Conservation (phyloP, 371 early-diverging fungal genomes). For the Thermomucor indicae-seudaticae region DNA sequence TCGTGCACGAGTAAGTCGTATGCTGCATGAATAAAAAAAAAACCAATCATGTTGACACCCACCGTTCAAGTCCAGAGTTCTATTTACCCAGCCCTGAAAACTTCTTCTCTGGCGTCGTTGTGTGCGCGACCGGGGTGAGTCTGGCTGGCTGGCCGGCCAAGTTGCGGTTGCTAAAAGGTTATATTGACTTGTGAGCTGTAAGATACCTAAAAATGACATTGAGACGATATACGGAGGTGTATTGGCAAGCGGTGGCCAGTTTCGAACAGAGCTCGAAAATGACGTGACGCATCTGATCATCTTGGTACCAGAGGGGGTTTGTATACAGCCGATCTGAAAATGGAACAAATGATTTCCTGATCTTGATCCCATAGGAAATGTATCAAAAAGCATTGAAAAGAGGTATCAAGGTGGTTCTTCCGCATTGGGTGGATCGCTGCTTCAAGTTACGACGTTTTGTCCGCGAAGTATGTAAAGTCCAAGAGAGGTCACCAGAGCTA, state of each 20-base stretch:
- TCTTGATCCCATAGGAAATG: constrained; percentile 25
- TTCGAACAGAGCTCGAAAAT: constrained; percentile 23
- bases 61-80: constrained; percentile 29
- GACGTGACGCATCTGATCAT: constrained; percentile 64
- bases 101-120: constrained; percentile 60
- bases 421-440: constrained; percentile 80
- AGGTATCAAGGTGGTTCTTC: constrained; percentile 60
- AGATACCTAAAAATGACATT: constrained; percentile 45
- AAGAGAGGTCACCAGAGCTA: background rate
- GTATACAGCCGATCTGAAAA: background rate
- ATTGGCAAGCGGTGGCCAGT: constrained; percentile 60
- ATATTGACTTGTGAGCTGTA: background rate
- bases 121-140: background rate
- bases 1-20: constrained; percentile 35
- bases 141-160: background rate
- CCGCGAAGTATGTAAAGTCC: constrained; percentile 29
- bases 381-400: constrained; percentile 48
- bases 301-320: constrained; percentile 43
- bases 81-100: constrained; percentile 51
- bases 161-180: too few species aligned
- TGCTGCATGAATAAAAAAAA: background rate
- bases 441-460: constrained; percentile 50
- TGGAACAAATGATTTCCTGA: background rate
- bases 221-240: constrained; percentile 43
- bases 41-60: background rate